Evolutionary conservation across 352 stramenopile species (phyloP).

Genomic region (Lagenidium sp.): DNA sequence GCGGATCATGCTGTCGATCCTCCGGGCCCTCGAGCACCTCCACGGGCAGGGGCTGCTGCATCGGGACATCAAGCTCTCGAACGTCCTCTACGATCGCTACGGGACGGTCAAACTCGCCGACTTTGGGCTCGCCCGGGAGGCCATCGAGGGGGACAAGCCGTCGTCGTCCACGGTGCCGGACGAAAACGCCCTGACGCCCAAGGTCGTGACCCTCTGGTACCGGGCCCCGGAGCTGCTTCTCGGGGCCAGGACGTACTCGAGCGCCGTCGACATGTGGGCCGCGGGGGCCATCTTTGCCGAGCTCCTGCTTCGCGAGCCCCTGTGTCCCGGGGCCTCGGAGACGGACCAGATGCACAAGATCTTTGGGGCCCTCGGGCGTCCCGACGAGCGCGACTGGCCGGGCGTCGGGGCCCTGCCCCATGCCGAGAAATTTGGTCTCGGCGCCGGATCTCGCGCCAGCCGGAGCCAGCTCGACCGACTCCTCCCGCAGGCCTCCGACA

Average conservation of each 20-base stretch:
- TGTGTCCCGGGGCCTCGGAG: constrained; percentile 59
- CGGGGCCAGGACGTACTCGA: constrained; percentile 74
- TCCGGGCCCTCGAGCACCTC: constrained; percentile 63
- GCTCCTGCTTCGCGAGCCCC: constrained; percentile 38
- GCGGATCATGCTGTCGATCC: constrained; percentile 85
- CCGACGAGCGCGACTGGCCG: constrained; percentile 51
- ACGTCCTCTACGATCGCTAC: constrained; percentile 89
- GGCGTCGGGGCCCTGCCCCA: constrained; percentile 32
- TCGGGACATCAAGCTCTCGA: constrained; percentile 93
- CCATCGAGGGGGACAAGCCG: constrained; percentile 74
- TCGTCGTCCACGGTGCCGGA: constrained; percentile 38
- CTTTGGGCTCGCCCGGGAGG: constrained; percentile 48
- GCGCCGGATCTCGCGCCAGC: constrained; percentile 21
- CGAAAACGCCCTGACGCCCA: constrained; percentile 36
- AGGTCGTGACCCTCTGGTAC: constrained; percentile 95
- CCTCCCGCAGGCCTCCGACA: constrained; percentile 28
- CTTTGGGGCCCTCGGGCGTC: constrained; percentile 58
- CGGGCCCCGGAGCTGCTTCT: constrained; percentile 90
- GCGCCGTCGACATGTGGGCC: constrained; percentile 90
- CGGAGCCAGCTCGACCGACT: constrained; percentile 27
- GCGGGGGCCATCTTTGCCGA: constrained; percentile 58
- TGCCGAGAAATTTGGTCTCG: constrained; percentile 26
- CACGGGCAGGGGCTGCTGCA: constrained; percentile 83
- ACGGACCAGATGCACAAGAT: constrained; percentile 62
- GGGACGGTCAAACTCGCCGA: constrained; percentile 56